These are phyloP conservation scores for Adenanthera pavonina DNA, from an alignment of 306 rosid species.

Conservation along the genomic window DNA sequence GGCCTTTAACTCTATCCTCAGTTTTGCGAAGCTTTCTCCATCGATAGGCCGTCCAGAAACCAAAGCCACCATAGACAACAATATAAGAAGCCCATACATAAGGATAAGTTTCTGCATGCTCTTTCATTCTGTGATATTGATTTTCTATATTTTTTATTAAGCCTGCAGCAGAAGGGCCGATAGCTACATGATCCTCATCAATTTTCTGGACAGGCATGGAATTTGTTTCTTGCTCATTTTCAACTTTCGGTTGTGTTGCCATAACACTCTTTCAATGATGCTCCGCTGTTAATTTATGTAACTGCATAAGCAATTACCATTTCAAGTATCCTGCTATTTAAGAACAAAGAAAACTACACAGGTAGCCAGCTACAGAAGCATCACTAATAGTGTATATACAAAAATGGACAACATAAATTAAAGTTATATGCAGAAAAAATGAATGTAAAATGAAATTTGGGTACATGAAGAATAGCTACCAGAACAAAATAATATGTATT, in stretches of 20 bases:
- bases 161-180: conserved; percentile 37
- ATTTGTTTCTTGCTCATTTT: conserved; percentile 41
- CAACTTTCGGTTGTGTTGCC: conserved; percentile 41
- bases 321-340: conserved; percentile 24
- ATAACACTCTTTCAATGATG: conserved; percentile 30
- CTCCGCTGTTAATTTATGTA: conserved; percentile 20
- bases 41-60: conserved; percentile 71
- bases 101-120: conserved; percentile 76
- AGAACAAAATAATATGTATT: neutral
- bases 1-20: conserved; percentile 66
- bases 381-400: neutral
- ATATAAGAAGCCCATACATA: conserved; percentile 88
- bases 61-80: conserved; percentile 80
- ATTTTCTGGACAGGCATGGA: conserved; percentile 38
- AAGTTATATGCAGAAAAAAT: neutral
- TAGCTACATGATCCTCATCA: conserved; percentile 53
- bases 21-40: conserved; percentile 87
- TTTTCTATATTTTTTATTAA: conserved; percentile 53
- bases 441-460: neutral
- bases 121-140: conserved; percentile 60
- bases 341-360: neutral
- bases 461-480: neutral
- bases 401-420: neutral
- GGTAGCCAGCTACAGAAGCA: conserved; percentile 14
- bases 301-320: conserved; percentile 36